Evolutionary conservation across 139 green algal genomes (phyloP).

Genomic region (Parachlorella kessleri): DNA sequence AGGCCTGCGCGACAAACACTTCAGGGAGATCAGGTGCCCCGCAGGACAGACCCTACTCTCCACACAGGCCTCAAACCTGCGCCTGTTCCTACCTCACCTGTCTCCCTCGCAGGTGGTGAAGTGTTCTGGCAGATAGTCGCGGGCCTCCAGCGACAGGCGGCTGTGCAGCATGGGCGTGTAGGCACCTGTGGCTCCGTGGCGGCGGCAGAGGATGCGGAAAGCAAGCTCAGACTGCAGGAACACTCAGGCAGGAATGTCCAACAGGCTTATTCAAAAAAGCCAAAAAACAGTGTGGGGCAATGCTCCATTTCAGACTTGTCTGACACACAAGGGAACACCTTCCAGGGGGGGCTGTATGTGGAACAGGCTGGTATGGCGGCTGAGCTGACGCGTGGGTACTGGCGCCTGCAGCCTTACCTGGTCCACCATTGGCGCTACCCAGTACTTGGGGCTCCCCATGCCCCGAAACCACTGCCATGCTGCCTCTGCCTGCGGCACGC

Average conservation of each 20-base stretch:
- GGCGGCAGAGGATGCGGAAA: slow-evolving; percentile 91
- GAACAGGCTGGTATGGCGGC: too few relatives aligned
- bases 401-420: slow-evolving; percentile 42
- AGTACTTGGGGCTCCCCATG: slow-evolving; percentile 76
- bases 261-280: background rate
- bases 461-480: slow-evolving; percentile 82
- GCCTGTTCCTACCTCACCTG: background rate
- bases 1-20: slow-evolving; percentile 46
- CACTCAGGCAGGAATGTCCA: slow-evolving; percentile 5
- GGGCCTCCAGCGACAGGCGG: slow-evolving; percentile 78
- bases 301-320: too few relatives aligned
- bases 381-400: too few relatives aligned
- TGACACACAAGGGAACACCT: too few relatives aligned
- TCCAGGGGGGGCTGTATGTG: too few relatives aligned
- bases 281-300: too few relatives aligned
- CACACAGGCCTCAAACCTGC: background rate
- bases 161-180: slow-evolving; percentile 99
- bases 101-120: slow-evolving; percentile 78
- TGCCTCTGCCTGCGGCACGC: slow-evolving; percentile 33
- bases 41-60: background rate
- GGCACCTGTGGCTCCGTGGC: slow-evolving; percentile 84
- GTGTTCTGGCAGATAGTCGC: slow-evolving; percentile 85
- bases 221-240: slow-evolving; percentile 86
- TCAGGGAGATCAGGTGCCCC: background rate
- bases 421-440: slow-evolving; percentile 97